These are phyloP conservation scores for Lagerstroemia speciosa DNA, from an alignment of 345 rosid species.

Conservation along the genomic window DNA sequence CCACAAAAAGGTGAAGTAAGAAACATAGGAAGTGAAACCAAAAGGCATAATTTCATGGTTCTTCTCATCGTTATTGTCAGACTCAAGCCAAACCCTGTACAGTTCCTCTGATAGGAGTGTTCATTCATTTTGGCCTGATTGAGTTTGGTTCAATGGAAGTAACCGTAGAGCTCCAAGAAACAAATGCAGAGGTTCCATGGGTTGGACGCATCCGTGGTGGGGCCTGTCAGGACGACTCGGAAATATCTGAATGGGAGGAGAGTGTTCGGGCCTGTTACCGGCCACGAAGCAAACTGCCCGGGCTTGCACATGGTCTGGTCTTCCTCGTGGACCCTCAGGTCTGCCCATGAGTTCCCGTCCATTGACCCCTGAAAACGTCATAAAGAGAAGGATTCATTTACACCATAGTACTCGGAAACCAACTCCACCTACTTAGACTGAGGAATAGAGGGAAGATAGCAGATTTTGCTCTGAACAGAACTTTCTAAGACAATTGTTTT, in stretches of 20 bases:
- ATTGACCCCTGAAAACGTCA: constrained; percentile 44
- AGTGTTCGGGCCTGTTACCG: constrained; percentile 54
- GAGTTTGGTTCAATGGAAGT: constrained; percentile 32
- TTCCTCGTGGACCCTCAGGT: constrained; percentile 62
- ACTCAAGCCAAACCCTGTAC: no score
- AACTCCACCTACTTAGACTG: background rate
- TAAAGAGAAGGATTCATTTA: background rate
- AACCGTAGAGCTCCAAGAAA: constrained; percentile 87
- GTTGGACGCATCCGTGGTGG: constrained; percentile 56
- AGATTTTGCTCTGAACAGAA: background rate
- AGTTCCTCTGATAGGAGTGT: no score
- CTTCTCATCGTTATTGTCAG: no score
- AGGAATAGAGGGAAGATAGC: background rate
- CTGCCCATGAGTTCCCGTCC: constrained; percentile 71
- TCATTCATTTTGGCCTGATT: background rate
- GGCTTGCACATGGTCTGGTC: constrained; percentile 74
- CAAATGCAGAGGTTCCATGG: constrained; percentile 84
- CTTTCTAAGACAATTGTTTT: background rate
- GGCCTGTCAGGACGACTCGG: constrained; percentile 60
- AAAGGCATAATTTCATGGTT: no score
- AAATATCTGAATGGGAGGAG: constrained; percentile 76
- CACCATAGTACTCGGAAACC: background rate
- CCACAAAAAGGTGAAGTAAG: no score
- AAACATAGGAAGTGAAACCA: no score
- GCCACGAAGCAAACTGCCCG: constrained; percentile 85